Evolutionary conservation across 1,139 yeast species (phyloP), one percentile per base, ranked within the genome.

Genomic region (Taiozyma sp.): DNA sequence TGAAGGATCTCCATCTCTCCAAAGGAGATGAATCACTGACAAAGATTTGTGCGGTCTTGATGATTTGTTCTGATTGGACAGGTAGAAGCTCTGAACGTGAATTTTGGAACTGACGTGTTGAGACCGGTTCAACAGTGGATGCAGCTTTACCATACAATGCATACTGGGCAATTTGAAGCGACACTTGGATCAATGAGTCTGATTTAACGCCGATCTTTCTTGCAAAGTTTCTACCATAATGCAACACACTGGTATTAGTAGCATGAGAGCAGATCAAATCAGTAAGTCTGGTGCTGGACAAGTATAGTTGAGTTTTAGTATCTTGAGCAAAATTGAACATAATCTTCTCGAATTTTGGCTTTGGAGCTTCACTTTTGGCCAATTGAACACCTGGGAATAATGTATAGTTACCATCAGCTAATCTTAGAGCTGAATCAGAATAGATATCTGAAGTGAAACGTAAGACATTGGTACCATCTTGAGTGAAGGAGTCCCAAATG

Each of bases 211-310:
- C 75, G 62, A 81, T 72, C 56, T 76, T 80, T 40, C 68, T 69
- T 6, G 78, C 74, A 43, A 83, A 76, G 29, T 79, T 68, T 44
- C 70, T 64, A 7, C 82, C 81, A 58, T 69, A 67, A 2, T 68
- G 66, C 16, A 76, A 62, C 1, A 69, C 67, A 34, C 65, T 61
- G 3, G 80, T 76, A 47, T 74, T 71, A 54, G 79, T 79, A 56
- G 82, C 84, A 67, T 85, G 89, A 60, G 85, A 88, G 56, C 83
- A 78, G 49, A 86, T 83, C 57, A 85, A 73, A 67, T 86, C 95
- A 2, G 91, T 85, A 55, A 86, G 70, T 56, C 90, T 75, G 0
- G 91, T 86, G 63, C 86, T 93, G 1, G 90, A 83, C 42, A 85
- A 71, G 66, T 83, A 90, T 28, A 72, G 62, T 44, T 67, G 68